Conservation (phyloP, 306 rosid genomes). For the Lablab purpureus region DNA sequence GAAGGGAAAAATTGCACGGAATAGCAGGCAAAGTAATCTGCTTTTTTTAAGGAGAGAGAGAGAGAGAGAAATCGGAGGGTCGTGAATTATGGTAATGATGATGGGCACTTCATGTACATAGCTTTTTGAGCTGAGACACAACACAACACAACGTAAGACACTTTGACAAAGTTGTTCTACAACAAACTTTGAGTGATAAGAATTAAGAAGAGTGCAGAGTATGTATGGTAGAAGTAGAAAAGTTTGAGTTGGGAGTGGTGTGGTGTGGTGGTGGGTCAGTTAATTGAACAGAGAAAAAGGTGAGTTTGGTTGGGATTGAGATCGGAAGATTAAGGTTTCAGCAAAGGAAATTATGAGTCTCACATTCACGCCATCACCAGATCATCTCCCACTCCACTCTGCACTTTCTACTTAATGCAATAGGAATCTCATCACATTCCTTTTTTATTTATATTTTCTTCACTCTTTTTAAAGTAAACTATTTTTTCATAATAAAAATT, state of each 20-base stretch:
- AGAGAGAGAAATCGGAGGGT: constrained; percentile 23
- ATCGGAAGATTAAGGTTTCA: constrained; percentile 19
- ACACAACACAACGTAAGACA: neutral
- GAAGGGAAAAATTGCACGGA: constrained; percentile 28
- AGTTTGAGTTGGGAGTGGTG: too few relatives aligned
- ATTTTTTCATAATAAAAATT: too few relatives aligned
- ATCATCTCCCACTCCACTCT: neutral
- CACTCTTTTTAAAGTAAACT: too few relatives aligned
- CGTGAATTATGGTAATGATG: constrained; percentile 16
- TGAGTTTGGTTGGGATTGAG: neutral
- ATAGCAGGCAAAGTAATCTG: constrained; percentile 34
- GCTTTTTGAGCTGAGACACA: constrained; percentile 16
- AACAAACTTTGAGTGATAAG: neutral
- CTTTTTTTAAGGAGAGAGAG: constrained; percentile 48
- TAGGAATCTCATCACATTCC: too few relatives aligned
- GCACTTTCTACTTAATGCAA: too few relatives aligned
- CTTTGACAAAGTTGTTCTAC: constrained; percentile 10
- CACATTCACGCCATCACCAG: neutral
- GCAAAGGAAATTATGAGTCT: neutral
- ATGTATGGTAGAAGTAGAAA: neutral
- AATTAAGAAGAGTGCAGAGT: neutral
- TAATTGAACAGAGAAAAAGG: neutral
- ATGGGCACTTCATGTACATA: neutral
- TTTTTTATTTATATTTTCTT: too few relatives aligned
- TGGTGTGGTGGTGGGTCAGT: neutral